phyloP scores from a whole-genome alignment of 1,284 basidiomycete genomes.

The Puccinia novopanici region DNA sequence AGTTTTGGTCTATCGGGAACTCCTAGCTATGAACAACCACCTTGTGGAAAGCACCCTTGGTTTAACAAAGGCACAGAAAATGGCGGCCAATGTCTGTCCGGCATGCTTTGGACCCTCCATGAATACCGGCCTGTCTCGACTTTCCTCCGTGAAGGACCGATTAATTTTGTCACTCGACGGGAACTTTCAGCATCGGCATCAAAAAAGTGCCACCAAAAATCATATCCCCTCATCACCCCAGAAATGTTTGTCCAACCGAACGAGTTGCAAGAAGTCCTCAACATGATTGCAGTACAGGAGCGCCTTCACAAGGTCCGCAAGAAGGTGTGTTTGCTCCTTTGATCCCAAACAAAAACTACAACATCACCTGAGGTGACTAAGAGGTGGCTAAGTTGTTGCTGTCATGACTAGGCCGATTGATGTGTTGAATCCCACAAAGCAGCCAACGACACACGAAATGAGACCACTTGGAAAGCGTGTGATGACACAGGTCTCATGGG shows the following conservation, averaged over 20 bases:
- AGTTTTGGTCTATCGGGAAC: background rate
- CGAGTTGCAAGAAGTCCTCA: background rate
- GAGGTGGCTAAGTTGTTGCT: no score
- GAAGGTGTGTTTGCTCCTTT: background rate
- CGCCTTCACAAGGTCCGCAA: background rate
- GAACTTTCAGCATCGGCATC: conserved; percentile 24
- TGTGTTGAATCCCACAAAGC: background rate
- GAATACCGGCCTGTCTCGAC: background rate
- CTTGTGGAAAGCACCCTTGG: background rate
- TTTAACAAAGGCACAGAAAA: background rate
- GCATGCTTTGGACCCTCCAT: conserved; percentile 11
- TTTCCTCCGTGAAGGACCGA: background rate
- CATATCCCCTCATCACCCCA: background rate
- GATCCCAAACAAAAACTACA: no score
- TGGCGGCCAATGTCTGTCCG: background rate
- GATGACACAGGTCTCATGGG: background rate
- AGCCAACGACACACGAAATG: conserved; percentile 8
- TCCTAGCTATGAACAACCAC: background rate
- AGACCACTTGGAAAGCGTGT: background rate
- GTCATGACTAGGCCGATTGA: background rate
- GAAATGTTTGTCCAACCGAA: background rate
- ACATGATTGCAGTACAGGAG: background rate
- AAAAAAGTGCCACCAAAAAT: background rate
- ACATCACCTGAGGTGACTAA: no score
- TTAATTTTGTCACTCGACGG: conserved; percentile 1